Conservation (phyloP, 1,139 yeast species). For the Yamadazyma sp. region DNA sequence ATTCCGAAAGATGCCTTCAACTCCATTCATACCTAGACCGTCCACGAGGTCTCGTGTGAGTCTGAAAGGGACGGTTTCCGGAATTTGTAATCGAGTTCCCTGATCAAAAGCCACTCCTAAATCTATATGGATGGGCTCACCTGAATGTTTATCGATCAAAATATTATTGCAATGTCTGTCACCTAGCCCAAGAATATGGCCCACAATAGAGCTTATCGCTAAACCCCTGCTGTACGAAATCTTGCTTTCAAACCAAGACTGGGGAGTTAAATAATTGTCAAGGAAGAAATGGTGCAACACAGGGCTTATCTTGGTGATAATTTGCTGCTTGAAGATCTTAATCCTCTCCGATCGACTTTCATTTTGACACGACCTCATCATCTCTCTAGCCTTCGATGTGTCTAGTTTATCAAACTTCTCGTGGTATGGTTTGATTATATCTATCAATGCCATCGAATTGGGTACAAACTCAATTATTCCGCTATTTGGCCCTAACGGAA, state of each 20-base stretch:
- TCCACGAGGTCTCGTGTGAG: conserved; percentile 88
- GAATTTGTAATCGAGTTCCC: conserved; percentile 79
- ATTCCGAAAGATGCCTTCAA: conserved; percentile 69
- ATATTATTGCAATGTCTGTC: conserved; percentile 94
- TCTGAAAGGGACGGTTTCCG: conserved; percentile 93
- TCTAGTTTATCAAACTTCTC: conserved; percentile 41
- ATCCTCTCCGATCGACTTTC: conserved; percentile 47
- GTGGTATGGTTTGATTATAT: conserved; percentile 63
- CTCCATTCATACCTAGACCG: conserved; percentile 86
- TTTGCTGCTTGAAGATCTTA: conserved; percentile 42
- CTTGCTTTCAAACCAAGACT: conserved; percentile 71
- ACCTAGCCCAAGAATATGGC: conserved; percentile 86
- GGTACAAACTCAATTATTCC: conserved; percentile 92
- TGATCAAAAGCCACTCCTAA: conserved; percentile 95
- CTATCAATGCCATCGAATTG: conserved; percentile 70
- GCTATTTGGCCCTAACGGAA: conserved; percentile 83
- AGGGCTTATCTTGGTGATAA: conserved; percentile 61
- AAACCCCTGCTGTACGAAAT: conserved; percentile 72
- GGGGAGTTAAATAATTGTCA: conserved; percentile 63
- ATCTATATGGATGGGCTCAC: conserved; percentile 95
- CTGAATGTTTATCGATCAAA: conserved; percentile 70
- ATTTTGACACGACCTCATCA: conserved; percentile 61
- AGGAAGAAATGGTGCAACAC: conserved; percentile 70
- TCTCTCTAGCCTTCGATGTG: conserved; percentile 58
- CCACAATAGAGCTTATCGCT: conserved; percentile 85